Evolutionary conservation across 1,139 yeast genomes (phyloP).

Genomic region (Groenewaldozyma sp.): DNA sequence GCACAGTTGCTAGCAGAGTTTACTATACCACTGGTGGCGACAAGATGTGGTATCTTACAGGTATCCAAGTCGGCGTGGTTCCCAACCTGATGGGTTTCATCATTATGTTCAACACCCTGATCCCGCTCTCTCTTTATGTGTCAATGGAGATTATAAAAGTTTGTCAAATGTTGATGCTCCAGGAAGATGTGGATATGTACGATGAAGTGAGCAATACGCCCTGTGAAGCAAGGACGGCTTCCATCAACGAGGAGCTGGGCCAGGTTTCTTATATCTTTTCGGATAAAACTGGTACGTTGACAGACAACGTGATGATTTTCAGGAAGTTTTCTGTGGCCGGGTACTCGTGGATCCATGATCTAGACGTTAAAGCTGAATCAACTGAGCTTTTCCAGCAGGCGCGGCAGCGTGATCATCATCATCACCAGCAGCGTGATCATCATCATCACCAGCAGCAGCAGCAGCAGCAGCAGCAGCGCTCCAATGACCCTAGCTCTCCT

Average conservation of each 20-base stretch:
- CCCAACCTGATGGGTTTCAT: constrained; percentile 92
- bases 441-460: neutral
- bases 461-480: neutral
- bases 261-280: constrained; percentile 92
- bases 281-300: constrained; percentile 95
- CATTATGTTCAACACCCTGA: constrained; percentile 93
- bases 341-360: constrained; percentile 78
- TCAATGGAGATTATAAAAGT: constrained; percentile 94
- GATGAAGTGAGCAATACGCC: constrained; percentile 78
- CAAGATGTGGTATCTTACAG: constrained; percentile 60
- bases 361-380: constrained; percentile 39
- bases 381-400: constrained; percentile 10
- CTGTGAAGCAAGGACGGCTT: constrained; percentile 90
- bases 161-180: constrained; percentile 70
- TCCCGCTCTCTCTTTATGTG: constrained; percentile 89
- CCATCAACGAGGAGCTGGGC: constrained; percentile 91
- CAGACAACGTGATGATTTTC: constrained; percentile 37
- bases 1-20: constrained; percentile 70
- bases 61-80: constrained; percentile 75
- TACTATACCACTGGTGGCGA: constrained; percentile 36
- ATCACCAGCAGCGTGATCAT: neutral
- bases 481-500: constrained; percentile 5
- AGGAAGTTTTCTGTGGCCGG: constrained; percentile 49
- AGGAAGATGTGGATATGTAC: constrained; percentile 92
- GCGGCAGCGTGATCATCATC: constrained; percentile 4